Conservation (phyloP, 192 early-diverging fungal species). For the Backusella morwellensis region DNA sequence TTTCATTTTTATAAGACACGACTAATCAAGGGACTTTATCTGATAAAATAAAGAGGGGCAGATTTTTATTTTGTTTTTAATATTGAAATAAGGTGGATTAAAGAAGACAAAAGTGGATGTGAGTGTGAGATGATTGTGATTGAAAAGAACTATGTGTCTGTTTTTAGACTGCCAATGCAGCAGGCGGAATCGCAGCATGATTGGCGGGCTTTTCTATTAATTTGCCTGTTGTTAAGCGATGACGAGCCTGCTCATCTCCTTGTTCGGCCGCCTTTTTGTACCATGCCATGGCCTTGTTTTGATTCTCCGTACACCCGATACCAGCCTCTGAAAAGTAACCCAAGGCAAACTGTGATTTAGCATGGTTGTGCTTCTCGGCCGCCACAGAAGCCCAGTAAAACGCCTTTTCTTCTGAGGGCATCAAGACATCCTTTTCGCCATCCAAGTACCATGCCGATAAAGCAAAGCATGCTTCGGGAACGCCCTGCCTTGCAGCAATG, state of each 20-base stretch:
- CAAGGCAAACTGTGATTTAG: constrained; percentile 58
- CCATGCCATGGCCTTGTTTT: constrained; percentile 52
- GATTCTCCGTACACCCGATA: constrained; percentile 52
- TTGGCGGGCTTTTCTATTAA: not conserved
- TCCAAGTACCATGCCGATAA: constrained; percentile 2
- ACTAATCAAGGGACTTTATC: not conserved
- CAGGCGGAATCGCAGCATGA: not conserved
- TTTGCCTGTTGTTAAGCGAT: not conserved
- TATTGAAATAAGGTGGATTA: not conserved
- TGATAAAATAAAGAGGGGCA: not conserved
- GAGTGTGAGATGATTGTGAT: not conserved
- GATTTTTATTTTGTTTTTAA: not conserved
- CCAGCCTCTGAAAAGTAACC: constrained; percentile 60
- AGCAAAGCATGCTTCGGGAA: constrained; percentile 8
- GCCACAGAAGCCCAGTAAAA: constrained; percentile 54
- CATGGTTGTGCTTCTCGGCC: constrained; percentile 44
- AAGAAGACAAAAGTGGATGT: not conserved
- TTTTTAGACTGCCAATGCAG: not conserved
- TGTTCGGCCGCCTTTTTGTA: constrained; percentile 62
- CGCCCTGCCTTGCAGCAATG: constrained; percentile 1
- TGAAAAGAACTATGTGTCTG: not conserved
- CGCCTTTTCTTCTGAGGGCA: constrained; percentile 26
- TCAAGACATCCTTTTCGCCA: not conserved
- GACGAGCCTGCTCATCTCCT: constrained; percentile 51
- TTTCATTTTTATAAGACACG: not conserved